phyloP scores from a whole-genome alignment of 2,329 filamentous ascomycete species.

The Colletotrichum plurivorum region DNA sequence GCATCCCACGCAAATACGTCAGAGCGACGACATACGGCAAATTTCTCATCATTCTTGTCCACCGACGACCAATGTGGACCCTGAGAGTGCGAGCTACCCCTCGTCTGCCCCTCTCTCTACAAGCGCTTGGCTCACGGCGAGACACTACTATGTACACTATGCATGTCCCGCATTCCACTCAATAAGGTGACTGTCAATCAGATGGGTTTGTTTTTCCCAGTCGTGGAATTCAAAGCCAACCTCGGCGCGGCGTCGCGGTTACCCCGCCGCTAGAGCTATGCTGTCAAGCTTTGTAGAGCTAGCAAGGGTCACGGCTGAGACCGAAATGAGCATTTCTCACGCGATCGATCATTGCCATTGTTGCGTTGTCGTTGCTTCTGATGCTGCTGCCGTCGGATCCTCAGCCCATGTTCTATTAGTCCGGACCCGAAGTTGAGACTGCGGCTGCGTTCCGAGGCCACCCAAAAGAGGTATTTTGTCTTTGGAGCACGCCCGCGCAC shows the following conservation, averaged over 20 bases:
- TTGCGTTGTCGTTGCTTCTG: background rate
- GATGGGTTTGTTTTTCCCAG: constrained; percentile 21
- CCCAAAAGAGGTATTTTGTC: background rate
- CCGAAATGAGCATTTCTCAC: background rate
- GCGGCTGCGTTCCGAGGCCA: constrained; percentile 24
- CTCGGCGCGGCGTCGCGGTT: background rate
- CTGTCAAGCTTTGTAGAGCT: constrained; percentile 33
- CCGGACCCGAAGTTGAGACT: constrained; percentile 18
- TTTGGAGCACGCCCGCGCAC: constrained; percentile 17
- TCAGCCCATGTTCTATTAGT: background rate
- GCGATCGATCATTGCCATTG: constrained; percentile 11
- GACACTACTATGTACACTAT: constrained; percentile 6
- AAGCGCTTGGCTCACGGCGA: constrained; percentile 9
- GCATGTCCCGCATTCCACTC: constrained; percentile 35
- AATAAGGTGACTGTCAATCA: constrained; percentile 34
- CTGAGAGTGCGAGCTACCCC: constrained; percentile 23
- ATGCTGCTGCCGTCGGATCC: background rate
- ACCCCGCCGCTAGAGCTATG: constrained; percentile 12
- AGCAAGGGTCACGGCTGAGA: background rate
- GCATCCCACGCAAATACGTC: constrained; percentile 32
- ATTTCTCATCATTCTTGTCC: background rate
- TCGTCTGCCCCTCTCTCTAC: constrained; percentile 23
- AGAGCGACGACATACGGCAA: constrained; percentile 26
- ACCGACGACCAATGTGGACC: background rate
- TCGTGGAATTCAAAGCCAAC: background rate